Base-by-base conservation (phyloP, 305 asterid genomes). In the Fraxinus velutina region DNA sequence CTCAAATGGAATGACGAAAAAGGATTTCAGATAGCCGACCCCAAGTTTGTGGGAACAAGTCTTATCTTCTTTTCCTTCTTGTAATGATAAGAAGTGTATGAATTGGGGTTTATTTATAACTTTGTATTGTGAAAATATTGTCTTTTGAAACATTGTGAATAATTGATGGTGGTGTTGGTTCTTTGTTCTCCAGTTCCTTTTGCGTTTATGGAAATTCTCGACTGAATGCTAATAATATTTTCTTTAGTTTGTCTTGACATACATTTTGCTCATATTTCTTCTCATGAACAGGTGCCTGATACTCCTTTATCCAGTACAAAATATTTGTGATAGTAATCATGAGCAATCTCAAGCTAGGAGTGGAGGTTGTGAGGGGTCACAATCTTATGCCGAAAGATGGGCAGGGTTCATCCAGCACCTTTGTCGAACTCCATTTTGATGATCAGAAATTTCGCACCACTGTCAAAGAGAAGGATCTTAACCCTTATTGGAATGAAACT, bases 381-480 rank as follows among this genome's bases (percentile, higher is more conserved):
- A 90, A 93, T 85, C 97, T 95, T 47, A 77, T 91, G 83, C 86
- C 97, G 64, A 93, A 90, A 87, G 98, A 95, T 73, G 98, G 99
- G 76, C 89, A 89, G 76, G 98, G 98, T 19, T 91, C 95, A 37
- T 87, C 94, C 57, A 91, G 81, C 79, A 84, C 97, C 33, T 93
- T 84, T 72, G 98, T 93, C 80, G 99, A 95, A 87, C 95, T 95
- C 70, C 87, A 88, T 19, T 92, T 91, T 66, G 97, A 93, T 73
- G 92, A 86, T 34, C 98, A 92, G 92, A 95, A 87, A 55, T 91
- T 90, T 34, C 97, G 91, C 39, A 92, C 99, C 76, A 87, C 95
- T 6, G 78, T 90, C 50, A 95, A 93, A 81, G 97, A 92, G 57
- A 95, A 90, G 85, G 98, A 95, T 86, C 93, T 95, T 12, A 76